Base-by-base conservation (phyloP, 2,329 filamentous ascomycete genomes). In the Claviceps paspali region DNA sequence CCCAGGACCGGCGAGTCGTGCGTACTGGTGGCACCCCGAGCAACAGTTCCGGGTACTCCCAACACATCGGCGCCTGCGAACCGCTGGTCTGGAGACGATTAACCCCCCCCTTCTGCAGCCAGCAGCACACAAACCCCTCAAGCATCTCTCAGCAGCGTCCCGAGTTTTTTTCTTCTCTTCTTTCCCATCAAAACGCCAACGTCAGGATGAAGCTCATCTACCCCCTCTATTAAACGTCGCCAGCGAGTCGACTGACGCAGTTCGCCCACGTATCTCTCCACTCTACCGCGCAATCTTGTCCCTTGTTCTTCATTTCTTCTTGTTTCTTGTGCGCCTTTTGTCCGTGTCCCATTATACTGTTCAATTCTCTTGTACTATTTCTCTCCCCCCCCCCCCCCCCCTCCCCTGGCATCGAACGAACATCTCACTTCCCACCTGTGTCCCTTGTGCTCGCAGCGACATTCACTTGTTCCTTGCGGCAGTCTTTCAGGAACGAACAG, bases 201-300 rank as follows among this genome's bases (percentile, higher is more conserved):
- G 57, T 59, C 62, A 62, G 62, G 55, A 71, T 73, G 67, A 57
- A 56, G 55, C 68, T 68, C 63, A 64, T 62, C 56, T 64, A 51
- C 52, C 59, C 57, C 60, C 60, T 70, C 55, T 72, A 64, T n/a
- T n/a, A n/a, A 63, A 49, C 54, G 55, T 57, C 53, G 48, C 60
- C 62, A 63, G 63, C 67, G 65, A 67, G 67, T 68, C 59, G n/a
- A n/a, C n/a, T n/a, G n/a, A 57, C 49, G 62, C 63, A 69, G 67
- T 71, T 67, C 68, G 67, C 67, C 69, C 51, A 51, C 55, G 57
- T 51, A 41, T 51, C 52, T 55, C 51, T 54, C 57, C 53, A 53
- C 55, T 61, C 56, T 49, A 56, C 56, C 52, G 51, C 55, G 49
- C 53, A 49, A 42, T 48, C 7, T 52, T 49, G 45, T 43, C 42